A percentile compares a stretch with the other conserved stretches of the same genome.
Evolutionary conservation across 768 basidiomycete genomes (phyloP).

Genomic region (Lactarius sp.): DNA sequence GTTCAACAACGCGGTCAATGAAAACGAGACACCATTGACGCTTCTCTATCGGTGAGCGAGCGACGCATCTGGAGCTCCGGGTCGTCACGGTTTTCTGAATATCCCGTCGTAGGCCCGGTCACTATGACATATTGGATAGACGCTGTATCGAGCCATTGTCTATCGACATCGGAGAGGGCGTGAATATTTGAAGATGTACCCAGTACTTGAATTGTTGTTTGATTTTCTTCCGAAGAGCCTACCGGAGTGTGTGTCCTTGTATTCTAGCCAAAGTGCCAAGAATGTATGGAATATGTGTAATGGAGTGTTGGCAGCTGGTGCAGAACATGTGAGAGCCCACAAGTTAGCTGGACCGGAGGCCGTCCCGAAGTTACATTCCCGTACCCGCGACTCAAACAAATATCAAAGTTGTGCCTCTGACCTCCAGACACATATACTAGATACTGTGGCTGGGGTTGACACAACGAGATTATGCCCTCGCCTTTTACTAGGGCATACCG

Average conservation of each 20-base stretch:
- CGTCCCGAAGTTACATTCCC: too few species aligned
- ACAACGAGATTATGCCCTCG: conserved; percentile 48
- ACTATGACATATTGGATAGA: conserved; percentile 70
- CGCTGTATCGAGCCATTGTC: conserved; percentile 28
- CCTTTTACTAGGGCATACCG: conserved; percentile 67
- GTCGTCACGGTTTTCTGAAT: conserved; percentile 8
- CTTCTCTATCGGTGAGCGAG: conserved; percentile 70
- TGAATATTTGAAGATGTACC: not conserved
- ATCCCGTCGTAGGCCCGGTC: conserved; percentile 61
- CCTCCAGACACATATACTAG: not conserved
- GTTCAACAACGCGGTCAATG: conserved; percentile 48
- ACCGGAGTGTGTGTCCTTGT: not conserved
- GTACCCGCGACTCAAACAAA: conserved; percentile 15
- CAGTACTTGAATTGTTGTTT: not conserved
- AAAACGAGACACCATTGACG: conserved; percentile 48
- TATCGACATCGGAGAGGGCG: not conserved
- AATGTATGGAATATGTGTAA: not conserved
- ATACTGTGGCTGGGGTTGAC: conserved; percentile 10
- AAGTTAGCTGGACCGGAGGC: too few species aligned
- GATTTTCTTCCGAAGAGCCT: not conserved
- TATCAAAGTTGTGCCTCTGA: conserved; percentile 6
- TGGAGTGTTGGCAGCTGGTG: too few species aligned
- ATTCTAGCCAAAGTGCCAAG: not conserved
- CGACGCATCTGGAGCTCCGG: conserved; percentile 5
- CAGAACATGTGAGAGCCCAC: too few species aligned